phyloP scores from a whole-genome alignment of 257 asterid species.

The Nicotiana sylvestris region DNA sequence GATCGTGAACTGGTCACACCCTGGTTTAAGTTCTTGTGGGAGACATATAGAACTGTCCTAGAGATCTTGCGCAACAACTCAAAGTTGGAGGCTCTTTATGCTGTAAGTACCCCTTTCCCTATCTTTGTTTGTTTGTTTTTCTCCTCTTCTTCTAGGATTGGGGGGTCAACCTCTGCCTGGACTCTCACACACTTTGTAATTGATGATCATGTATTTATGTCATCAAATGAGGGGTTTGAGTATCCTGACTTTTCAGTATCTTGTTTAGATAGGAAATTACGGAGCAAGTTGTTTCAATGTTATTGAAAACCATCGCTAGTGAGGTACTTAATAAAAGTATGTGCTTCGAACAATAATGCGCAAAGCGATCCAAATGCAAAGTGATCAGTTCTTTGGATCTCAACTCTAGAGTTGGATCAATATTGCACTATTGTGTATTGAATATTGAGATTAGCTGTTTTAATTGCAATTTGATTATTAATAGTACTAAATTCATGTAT shows the following conservation, averaged over 20 bases:
- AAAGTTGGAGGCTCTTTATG: slow-evolving; percentile 34
- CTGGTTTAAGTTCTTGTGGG: slow-evolving; percentile 38
- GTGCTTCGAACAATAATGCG: background rate
- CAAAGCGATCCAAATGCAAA: background rate
- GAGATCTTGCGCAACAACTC: slow-evolving; percentile 38
- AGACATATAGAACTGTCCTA: slow-evolving; percentile 38
- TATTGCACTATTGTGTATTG: background rate
- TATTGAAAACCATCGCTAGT: background rate
- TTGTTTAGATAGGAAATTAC: background rate
- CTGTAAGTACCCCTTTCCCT: slow-evolving; percentile 19
- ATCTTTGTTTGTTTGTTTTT: background rate
- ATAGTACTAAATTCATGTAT: background rate
- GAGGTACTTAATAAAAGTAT: background rate
- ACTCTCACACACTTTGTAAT: background rate
- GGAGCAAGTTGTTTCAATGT: slow-evolving; percentile 4
- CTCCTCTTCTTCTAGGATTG: background rate
- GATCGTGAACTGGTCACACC: slow-evolving; percentile 43
- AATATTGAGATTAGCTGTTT: background rate
- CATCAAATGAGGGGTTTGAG: background rate
- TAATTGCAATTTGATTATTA: background rate
- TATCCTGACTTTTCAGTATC: slow-evolving; percentile 1
- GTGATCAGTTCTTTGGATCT: background rate
- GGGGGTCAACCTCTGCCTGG: background rate
- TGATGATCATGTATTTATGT: background rate
- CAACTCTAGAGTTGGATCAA: background rate